Conservation (phyloP, 78 protist genomes). For the Emiliania huxleyi region DNA sequence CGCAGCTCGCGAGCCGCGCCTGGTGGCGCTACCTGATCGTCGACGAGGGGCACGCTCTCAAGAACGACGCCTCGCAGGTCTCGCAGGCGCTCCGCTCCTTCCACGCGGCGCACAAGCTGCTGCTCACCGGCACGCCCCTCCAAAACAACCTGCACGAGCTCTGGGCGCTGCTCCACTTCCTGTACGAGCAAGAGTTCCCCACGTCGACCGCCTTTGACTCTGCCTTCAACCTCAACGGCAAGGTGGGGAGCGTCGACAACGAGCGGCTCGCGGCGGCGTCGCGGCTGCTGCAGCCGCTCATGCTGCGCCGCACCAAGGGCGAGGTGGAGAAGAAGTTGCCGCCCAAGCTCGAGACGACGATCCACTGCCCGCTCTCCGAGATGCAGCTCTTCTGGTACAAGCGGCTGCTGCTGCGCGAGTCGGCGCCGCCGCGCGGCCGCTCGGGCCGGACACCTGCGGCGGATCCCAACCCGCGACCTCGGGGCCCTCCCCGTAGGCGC, state of each 20-base stretch:
- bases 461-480: too few relatives aligned
- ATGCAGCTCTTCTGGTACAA: slow-evolving; percentile 49
- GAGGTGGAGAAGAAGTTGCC: slow-evolving; percentile 33
- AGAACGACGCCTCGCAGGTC: slow-evolving; percentile 41
- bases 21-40: slow-evolving; percentile 72
- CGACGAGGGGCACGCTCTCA: slow-evolving; percentile 90
- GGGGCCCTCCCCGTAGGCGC: too few relatives aligned
- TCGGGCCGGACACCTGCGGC: too few relatives aligned
- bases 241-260: neutral
- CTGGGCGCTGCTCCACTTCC: slow-evolving; percentile 70
- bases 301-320: slow-evolving; percentile 36
- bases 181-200: neutral
- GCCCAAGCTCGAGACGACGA: slow-evolving; percentile 83
- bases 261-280: neutral
- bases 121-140: slow-evolving; percentile 73
- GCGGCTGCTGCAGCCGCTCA: neutral
- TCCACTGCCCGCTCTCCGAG: slow-evolving; percentile 31
- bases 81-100: neutral
- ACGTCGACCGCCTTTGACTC: neutral
- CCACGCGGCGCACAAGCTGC: slow-evolving; percentile 18
- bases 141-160: slow-evolving; percentile 71
- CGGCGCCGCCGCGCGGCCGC: neutral
- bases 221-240: neutral
- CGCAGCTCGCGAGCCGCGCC: neutral
- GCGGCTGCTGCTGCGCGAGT: slow-evolving; percentile 35